Conservation (phyloP, 768 basidiomycete species). For the Galerina marginata region DNA sequence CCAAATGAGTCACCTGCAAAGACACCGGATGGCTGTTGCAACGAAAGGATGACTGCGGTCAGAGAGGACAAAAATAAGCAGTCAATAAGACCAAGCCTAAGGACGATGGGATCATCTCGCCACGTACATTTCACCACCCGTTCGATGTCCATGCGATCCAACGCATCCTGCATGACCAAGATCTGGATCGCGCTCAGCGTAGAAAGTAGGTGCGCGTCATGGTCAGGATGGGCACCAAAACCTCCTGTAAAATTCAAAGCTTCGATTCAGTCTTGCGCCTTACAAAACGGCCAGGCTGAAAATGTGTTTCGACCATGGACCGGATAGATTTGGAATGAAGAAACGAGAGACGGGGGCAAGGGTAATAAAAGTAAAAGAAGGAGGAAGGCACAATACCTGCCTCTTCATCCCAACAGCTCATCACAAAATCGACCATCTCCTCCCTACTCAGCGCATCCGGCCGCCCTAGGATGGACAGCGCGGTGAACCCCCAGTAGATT, state of each 20-base stretch:
- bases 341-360: background rate
- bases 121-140: slow-evolving; percentile 75
- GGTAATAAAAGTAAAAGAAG: background rate
- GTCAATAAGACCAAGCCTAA: background rate
- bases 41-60: slow-evolving; percentile 73
- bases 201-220: slow-evolving; percentile 87
- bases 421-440: slow-evolving; percentile 87
- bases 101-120: too few relatives aligned
- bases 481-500: slow-evolving; percentile 95
- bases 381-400: slow-evolving; percentile 44
- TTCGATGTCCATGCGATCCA: slow-evolving; percentile 71
- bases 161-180: slow-evolving; percentile 80
- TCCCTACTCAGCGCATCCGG: slow-evolving; percentile 80
- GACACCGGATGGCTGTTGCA: slow-evolving; percentile 85
- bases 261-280: too few relatives aligned
- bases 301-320: background rate
- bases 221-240: slow-evolving; percentile 91
- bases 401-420: slow-evolving; percentile 95
- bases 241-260: slow-evolving; percentile 57
- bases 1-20: slow-evolving; percentile 92
- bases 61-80: background rate
- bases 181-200: slow-evolving; percentile 95
- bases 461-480: slow-evolving; percentile 79
- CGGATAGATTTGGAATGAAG: background rate
- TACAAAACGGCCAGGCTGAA: too few relatives aligned